Evolutionary conservation across 768 basidiomycete species (phyloP).

Genomic region (Tricholoma flavovirens): DNA sequence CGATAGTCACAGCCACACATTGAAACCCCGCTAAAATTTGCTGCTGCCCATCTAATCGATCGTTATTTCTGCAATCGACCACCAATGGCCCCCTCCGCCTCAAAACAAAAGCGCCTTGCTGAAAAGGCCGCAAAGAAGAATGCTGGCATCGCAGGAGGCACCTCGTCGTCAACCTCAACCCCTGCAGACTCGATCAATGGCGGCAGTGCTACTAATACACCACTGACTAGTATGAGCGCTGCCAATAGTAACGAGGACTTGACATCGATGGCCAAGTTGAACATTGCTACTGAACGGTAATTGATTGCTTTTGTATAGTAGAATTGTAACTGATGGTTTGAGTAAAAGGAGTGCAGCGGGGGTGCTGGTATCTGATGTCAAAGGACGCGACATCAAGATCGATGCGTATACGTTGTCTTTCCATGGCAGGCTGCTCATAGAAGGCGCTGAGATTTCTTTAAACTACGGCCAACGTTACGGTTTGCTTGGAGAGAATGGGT

Average conservation of each 20-base stretch:
- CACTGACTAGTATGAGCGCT: conserved; percentile 77
- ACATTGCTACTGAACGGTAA: conserved; percentile 85
- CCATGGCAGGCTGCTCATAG: conserved; percentile 84
- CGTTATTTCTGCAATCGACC: conserved; percentile 4
- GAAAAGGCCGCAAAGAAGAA: conserved; percentile 88
- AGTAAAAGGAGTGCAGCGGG: conserved; percentile 77
- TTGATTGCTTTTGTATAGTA: conserved; percentile 8
- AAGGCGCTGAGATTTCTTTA: conserved; percentile 55
- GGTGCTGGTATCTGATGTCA: conserved; percentile 87
- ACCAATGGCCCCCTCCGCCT: conserved; percentile 68
- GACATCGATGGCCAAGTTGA: conserved; percentile 81
- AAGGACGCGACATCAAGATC: conserved; percentile 96
- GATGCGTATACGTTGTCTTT: conserved; percentile 94
- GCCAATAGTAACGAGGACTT: conserved; percentile 79
- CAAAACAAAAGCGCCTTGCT: conserved; percentile 90
- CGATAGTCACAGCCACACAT: conserved; percentile 14
- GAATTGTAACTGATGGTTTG: background rate
- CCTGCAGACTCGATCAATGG: conserved; percentile 64
- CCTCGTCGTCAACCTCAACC: conserved; percentile 48
- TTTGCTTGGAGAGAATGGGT: conserved; percentile 94
- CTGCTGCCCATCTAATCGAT: conserved; percentile 17
- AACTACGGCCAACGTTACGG: conserved; percentile 92
- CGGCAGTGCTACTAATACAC: conserved; percentile 61
- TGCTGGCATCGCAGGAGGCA: conserved; percentile 33
- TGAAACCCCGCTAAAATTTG: conserved; percentile 30